phyloP scores from a whole-genome alignment of 2,329 filamentous ascomycete genomes.

The Nemania serpens region DNA sequence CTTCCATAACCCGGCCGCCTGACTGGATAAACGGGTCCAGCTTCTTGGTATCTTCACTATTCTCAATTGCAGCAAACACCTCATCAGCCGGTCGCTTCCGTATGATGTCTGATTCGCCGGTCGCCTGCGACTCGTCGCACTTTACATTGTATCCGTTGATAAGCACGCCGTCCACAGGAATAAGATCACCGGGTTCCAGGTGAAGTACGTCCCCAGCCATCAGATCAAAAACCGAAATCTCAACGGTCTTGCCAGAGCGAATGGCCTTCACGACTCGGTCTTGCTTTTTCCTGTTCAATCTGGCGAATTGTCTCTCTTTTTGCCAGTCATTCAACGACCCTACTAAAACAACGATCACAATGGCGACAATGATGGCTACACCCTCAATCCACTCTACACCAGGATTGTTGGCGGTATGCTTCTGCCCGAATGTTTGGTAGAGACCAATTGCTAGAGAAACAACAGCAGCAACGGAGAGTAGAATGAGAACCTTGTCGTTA shows the following conservation, averaged over 20 bases:
- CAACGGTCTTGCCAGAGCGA: slow-evolving; percentile 70
- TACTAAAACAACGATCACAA: slow-evolving; percentile 75
- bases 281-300: slow-evolving; percentile 78
- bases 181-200: slow-evolving; percentile 75
- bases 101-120: slow-evolving; percentile 78
- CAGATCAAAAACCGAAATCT: slow-evolving; percentile 72
- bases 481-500: slow-evolving; percentile 79
- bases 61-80: slow-evolving; percentile 71
- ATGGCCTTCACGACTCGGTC: slow-evolving; percentile 74
- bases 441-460: slow-evolving; percentile 76
- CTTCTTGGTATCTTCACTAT: slow-evolving; percentile 68
- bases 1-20: slow-evolving; percentile 77
- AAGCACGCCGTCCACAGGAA: slow-evolving; percentile 74
- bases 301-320: slow-evolving; percentile 79
- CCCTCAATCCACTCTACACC: slow-evolving; percentile 80
- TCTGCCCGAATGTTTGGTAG: slow-evolving; percentile 71
- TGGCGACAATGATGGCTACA: slow-evolving; percentile 81
- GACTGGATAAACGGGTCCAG: slow-evolving; percentile 87
- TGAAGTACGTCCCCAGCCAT: slow-evolving; percentile 72
- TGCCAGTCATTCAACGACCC: slow-evolving; percentile 80
- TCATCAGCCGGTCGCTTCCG: slow-evolving; percentile 70
- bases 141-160: slow-evolving; percentile 76
- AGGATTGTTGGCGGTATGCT: slow-evolving; percentile 56
- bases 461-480: slow-evolving; percentile 71
- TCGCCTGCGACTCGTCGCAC: slow-evolving; percentile 78